These are phyloP conservation scores for Copromyces sp. DNA, from an alignment of 495 filamentous ascomycete genomes.

Conservation along the genomic window DNA sequence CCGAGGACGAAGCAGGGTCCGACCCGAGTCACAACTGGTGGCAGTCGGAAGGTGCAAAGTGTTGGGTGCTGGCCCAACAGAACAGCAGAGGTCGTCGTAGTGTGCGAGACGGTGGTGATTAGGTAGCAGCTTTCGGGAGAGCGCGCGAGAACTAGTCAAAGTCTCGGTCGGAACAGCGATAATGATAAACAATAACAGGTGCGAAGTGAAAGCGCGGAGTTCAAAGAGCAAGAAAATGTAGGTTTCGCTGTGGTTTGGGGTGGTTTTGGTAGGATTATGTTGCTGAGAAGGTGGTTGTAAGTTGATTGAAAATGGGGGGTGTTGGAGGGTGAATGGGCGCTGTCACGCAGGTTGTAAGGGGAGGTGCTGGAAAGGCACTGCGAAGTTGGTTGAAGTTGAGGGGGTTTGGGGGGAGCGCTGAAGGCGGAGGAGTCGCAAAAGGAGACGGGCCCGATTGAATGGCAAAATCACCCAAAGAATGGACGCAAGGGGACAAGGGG, in stretches of 20 bases:
- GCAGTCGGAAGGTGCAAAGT: conserved; percentile 6
- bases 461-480: conserved; percentile 8
- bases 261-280: conserved; percentile 15
- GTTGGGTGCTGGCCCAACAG: neutral
- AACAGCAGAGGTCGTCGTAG: neutral
- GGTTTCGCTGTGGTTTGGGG: conserved; percentile 15
- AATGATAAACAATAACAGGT: conserved; percentile 5
- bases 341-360: conserved; percentile 27
- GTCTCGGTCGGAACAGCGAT: conserved; percentile 15
- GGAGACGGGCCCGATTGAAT: neutral
- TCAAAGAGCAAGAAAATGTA: conserved; percentile 7
- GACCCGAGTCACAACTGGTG: conserved; percentile 11
- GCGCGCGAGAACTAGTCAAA: conserved; percentile 31
- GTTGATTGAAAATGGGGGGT: conserved; percentile 8
- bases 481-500: conserved; percentile 21
- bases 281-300: conserved; percentile 19
- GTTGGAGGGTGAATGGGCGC: conserved; percentile 18
- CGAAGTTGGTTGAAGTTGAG: conserved; percentile 19
- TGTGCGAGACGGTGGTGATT: conserved; percentile 4
- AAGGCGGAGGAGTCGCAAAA: neutral
- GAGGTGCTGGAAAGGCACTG: conserved; percentile 5
- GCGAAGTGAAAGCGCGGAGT: conserved; percentile 20
- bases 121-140: conserved; percentile 5
- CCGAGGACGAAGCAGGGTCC: conserved; percentile 14
- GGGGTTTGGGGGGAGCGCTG: conserved; percentile 15